Conservation (phyloP, 768 basidiomycete species). For the Infundibulicybe gibba region DNA sequence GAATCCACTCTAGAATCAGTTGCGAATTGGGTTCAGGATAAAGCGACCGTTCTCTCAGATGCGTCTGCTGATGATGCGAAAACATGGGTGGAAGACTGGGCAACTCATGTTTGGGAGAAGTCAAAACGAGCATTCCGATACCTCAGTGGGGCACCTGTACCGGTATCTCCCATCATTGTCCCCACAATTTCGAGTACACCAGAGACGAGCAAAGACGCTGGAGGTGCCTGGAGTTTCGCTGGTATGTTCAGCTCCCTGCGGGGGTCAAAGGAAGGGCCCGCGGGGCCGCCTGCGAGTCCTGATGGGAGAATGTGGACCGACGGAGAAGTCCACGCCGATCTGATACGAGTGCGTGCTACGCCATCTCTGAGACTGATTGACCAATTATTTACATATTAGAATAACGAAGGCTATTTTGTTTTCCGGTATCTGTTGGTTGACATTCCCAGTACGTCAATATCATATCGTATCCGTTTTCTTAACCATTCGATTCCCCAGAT, state of each 20-base stretch:
- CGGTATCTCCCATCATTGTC: slow-evolving; percentile 27
- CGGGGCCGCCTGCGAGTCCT: slow-evolving; percentile 23
- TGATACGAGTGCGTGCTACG: slow-evolving; percentile 56
- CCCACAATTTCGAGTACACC: slow-evolving; percentile 23
- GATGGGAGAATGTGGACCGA: slow-evolving; percentile 55
- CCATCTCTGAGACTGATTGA: slow-evolving; percentile 6
- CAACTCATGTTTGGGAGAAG: slow-evolving; percentile 39
- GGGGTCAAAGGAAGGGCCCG: slow-evolving; percentile 25
- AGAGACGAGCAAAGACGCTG: slow-evolving; percentile 25
- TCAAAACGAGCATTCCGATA: slow-evolving; percentile 64
- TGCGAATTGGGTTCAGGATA: slow-evolving; percentile 39
- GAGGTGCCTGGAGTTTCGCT: slow-evolving; percentile 50
- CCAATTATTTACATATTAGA: slow-evolving; percentile 34
- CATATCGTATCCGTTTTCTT: slow-evolving; percentile 17
- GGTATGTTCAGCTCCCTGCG: slow-evolving; percentile 70
- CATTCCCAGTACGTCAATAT: slow-evolving; percentile 60
- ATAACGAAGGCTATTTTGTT: slow-evolving; percentile 72
- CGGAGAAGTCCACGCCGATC: slow-evolving; percentile 79
- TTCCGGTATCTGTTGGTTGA: slow-evolving; percentile 78
- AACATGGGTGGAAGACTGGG: slow-evolving; percentile 39
- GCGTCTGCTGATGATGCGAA: slow-evolving; percentile 55
- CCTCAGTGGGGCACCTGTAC: slow-evolving; percentile 59
- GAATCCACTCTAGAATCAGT: slow-evolving; percentile 39
- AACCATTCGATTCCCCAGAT: slow-evolving; percentile 30
- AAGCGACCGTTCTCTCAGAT: slow-evolving; percentile 36